Percentiles rank a stretch among this genome's conserved stretches.
Conservation (phyloP, 164 flowering plant genomes). For the Pachysandra terminalis region DNA sequence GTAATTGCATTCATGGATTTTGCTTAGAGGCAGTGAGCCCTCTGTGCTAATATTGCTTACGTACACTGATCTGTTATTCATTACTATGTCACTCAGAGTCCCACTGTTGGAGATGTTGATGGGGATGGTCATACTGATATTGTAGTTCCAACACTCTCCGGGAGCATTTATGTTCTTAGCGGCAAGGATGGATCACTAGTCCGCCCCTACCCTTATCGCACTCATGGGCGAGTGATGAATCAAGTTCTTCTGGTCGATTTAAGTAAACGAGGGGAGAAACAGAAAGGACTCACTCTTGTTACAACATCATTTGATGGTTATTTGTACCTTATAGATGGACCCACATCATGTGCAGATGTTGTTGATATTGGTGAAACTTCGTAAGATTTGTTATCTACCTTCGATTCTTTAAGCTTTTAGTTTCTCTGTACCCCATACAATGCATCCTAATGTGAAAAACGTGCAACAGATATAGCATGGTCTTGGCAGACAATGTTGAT, state of each 20-base stretch:
- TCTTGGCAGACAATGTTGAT: constrained; percentile 95
- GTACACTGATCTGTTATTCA: background rate
- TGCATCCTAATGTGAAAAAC: constrained; percentile 1
- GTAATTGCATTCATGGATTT: no score
- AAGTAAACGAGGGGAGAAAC: constrained; percentile 74
- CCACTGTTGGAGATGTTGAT: constrained; percentile 90
- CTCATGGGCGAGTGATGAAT: constrained; percentile 98
- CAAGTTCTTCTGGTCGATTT: constrained; percentile 91
- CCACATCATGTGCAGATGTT: constrained; percentile 94
- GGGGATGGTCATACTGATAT: constrained; percentile 97
- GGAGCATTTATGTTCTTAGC: constrained; percentile 90
- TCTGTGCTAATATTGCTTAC: no score
- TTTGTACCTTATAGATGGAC: constrained; percentile 92
- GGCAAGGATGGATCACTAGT: constrained; percentile 88
- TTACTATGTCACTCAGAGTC: constrained; percentile 49
- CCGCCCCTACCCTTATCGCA: constrained; percentile 89
- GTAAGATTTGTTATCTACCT: constrained; percentile 44
- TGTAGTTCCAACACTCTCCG: constrained; percentile 88
- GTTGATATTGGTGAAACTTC: constrained; percentile 99
- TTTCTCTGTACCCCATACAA: background rate
- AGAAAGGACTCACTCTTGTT: constrained; percentile 85
- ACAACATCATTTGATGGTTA: constrained; percentile 98
- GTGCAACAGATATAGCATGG: constrained; percentile 93
- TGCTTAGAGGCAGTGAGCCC: no score
- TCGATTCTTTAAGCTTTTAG: constrained; percentile 1